Evolutionary conservation across 164 flowering plant genomes (phyloP), one percentile per base, ranked within the genome.

Genomic region (Berberis thunbergii): DNA sequence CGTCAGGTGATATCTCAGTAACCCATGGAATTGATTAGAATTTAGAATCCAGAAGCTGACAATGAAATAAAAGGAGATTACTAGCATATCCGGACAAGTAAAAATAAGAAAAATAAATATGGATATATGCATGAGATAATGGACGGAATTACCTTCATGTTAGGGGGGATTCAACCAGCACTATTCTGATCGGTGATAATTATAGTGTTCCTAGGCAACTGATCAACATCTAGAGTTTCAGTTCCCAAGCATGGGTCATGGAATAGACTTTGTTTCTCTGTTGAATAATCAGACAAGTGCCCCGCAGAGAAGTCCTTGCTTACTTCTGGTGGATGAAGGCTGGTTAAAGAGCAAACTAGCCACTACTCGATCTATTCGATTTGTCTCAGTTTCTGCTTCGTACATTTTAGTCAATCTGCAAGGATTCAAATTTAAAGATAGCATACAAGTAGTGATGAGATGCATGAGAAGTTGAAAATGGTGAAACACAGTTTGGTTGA

Each of bases 331-430:
- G 40, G 81, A 52, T 12, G 72, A 67, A 49, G 85, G 86, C 73
- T 81, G 74, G 60, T 86, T 86, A 74, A 93, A 93, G 54, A 93
- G 90, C 74, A 93, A 74, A 76, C 86, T 94, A 54, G 96, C 96
- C 49, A 93, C 92, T 1, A 74, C 73, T 10, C 97, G 84, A 67
- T 93, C 98, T 68, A 86, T 82, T 7, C 88, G 86, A 67, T 93
- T 93, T 43, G 97, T 93, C 67, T 83, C 85, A 40, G 86, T 85
- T 80, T 93, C 98, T 13, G 61, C 69, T 61, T 81, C 85, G 26
- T 67, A 64, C 43, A 70, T 68, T 69, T 72, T 63, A 38, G 66
- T 62, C 52, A 69, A 71, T 65, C 95, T 88, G 80, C 62, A 65
- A 61, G 10, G 40, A 8, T 3, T 63, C 1, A 43, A 12, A 10